Percentiles rank a stretch among this genome's conserved stretches.
phyloP scores from a whole-genome alignment of 75 land plant genomes.

The Isoetes taiwanensis region DNA sequence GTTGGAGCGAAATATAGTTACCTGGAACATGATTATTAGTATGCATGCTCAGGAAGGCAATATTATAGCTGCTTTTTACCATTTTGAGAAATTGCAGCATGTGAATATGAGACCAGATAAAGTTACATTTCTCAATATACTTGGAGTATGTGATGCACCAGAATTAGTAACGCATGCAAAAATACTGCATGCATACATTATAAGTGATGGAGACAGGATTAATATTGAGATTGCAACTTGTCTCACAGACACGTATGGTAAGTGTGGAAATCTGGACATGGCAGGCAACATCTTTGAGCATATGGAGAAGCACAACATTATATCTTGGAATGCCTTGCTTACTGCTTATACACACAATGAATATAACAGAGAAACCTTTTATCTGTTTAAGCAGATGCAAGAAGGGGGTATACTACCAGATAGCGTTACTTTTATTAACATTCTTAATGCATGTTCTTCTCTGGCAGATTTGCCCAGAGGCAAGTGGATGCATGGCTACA shows the following conservation, averaged over 20 bases:
- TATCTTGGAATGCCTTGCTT: not conserved
- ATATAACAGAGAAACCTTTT: not conserved
- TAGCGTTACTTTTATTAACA: not conserved
- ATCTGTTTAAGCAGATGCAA: not conserved
- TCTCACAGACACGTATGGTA: not conserved
- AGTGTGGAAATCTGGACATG: not conserved
- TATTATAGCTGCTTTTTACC: no score
- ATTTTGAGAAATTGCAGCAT: no score
- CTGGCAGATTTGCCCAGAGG: not conserved
- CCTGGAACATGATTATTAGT: no score
- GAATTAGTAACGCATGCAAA: no score
- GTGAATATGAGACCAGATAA: no score
- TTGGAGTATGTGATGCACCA: no score
- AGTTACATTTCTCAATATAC: no score
- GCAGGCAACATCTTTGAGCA: not conserved
- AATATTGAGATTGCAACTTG: not conserved
- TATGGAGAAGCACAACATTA: not conserved
- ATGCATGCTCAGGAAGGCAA: no score
- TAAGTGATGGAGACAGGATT: not conserved
- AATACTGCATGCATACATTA: no score
- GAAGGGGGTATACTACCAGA: not conserved
- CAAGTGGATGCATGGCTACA: not conserved
- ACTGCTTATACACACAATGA: conserved; percentile 1
- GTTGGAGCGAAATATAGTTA: no score
- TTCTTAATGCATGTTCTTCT: not conserved